phyloP scores from a whole-genome alignment of 331 rosid species.

The Erythrophleum ivorense region DNA sequence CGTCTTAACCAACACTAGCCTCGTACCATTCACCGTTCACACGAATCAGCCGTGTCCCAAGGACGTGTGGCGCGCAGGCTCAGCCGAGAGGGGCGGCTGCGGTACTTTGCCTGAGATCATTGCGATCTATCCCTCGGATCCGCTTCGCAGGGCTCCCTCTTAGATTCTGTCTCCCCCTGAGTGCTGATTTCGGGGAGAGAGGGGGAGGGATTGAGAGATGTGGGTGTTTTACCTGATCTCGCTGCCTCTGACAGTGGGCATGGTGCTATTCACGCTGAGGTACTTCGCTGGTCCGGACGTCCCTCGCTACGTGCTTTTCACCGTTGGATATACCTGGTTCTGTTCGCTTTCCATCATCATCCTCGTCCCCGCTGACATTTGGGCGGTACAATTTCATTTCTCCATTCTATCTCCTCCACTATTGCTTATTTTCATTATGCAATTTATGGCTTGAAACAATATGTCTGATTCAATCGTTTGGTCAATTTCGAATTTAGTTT shows the following conservation, averaged over 20 bases:
- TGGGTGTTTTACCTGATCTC: conserved; percentile 99
- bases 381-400: conserved; percentile 63
- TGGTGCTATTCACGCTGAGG: conserved; percentile 80
- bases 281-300: conserved; percentile 92
- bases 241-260: conserved; percentile 85
- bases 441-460: background rate
- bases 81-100: conserved; percentile 11
- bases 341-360: conserved; percentile 91
- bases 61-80: conserved; percentile 25
- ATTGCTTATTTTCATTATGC: background rate
- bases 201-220: conserved; percentile 62
- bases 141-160: conserved; percentile 7
- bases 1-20: background rate
- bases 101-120: conserved; percentile 17
- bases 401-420: background rate
- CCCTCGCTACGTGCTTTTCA: conserved; percentile 87
- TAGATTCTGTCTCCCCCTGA: conserved; percentile 7
- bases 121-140: conserved; percentile 44
- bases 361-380: conserved; percentile 97
- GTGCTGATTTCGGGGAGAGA: conserved; percentile 22
- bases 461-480: background rate
- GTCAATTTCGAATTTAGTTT: background rate
- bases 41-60: background rate
- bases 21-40: background rate
- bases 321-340: conserved; percentile 97